Percentiles rank a stretch among this genome's conserved stretches.
These are phyloP conservation scores for Quercus variabilis DNA, from an alignment of 306 rosid genomes.

Conservation along the genomic window DNA sequence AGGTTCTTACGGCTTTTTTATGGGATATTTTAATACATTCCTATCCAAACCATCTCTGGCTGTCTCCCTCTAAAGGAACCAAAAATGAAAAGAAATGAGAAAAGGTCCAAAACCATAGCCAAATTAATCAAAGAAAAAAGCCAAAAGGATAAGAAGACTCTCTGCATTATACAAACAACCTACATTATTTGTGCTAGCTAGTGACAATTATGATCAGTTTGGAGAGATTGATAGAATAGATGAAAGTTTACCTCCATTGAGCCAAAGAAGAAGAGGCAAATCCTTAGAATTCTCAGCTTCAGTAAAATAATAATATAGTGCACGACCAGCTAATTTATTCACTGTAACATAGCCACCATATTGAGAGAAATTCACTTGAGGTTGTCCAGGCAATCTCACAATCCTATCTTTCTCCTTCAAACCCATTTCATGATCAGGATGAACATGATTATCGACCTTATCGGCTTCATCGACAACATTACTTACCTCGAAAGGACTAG, in stretches of 20 bases:
- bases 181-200: not conserved
- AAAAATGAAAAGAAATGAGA: too few species aligned
- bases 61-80: too few species aligned
- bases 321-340: slow-evolving; percentile 58
- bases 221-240: not conserved
- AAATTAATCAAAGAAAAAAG: too few species aligned
- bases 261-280: slow-evolving; percentile 95
- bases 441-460: not conserved
- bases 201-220: not conserved
- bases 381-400: slow-evolving; percentile 71
- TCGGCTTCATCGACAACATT: not conserved
- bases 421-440: slow-evolving; percentile 38
- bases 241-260: slow-evolving; percentile 75
- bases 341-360: slow-evolving; percentile 87
- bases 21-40: not conserved
- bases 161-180: too few species aligned
- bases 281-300: slow-evolving; percentile 54
- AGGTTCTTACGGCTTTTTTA: not conserved
- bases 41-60: not conserved
- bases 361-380: slow-evolving; percentile 58
- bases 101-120: too few species aligned
- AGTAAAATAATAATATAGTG: slow-evolving; percentile 72
- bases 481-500: slow-evolving; percentile 37
- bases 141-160: too few species aligned
- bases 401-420: slow-evolving; percentile 68